phyloP scores from a whole-genome alignment of 2,329 filamentous ascomycete genomes.

The Xylariaceae sp. region DNA sequence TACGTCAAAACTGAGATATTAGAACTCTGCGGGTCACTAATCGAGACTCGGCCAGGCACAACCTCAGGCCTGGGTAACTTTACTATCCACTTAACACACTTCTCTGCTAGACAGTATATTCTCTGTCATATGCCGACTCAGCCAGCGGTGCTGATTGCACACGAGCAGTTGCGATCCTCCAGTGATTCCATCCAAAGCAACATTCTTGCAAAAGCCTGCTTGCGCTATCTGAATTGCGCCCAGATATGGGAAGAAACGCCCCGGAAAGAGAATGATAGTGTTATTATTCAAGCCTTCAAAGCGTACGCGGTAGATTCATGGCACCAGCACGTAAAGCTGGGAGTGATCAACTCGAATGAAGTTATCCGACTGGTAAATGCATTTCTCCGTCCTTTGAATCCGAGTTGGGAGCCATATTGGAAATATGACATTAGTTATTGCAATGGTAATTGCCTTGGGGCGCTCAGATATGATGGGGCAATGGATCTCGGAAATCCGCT shows the following conservation, averaged over 20 bases:
- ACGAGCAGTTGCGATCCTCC: constrained; percentile 9
- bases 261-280: neutral
- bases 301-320: neutral
- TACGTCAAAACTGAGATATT: constrained; percentile 23
- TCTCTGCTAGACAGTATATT: constrained; percentile 26
- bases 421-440: too few species aligned
- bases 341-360: neutral
- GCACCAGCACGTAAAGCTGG: neutral
- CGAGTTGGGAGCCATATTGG: constrained; percentile 17
- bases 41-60: constrained; percentile 12
- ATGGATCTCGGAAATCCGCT: neutral
- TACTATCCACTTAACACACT: constrained; percentile 26
- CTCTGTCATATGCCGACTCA: constrained; percentile 3
- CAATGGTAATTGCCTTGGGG: too few species aligned
- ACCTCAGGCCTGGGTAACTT: neutral
- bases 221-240: constrained; percentile 17
- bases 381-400: constrained; percentile 16
- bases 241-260: neutral
- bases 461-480: neutral
- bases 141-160: neutral
- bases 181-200: constrained; percentile 18
- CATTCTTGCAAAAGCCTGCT: constrained; percentile 19
- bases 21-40: constrained; percentile 23
- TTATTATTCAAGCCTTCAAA: neutral
- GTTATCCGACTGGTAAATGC: neutral